Base-by-base conservation (phyloP, 257 asterid genomes). In the Solanum sejunctum region DNA sequence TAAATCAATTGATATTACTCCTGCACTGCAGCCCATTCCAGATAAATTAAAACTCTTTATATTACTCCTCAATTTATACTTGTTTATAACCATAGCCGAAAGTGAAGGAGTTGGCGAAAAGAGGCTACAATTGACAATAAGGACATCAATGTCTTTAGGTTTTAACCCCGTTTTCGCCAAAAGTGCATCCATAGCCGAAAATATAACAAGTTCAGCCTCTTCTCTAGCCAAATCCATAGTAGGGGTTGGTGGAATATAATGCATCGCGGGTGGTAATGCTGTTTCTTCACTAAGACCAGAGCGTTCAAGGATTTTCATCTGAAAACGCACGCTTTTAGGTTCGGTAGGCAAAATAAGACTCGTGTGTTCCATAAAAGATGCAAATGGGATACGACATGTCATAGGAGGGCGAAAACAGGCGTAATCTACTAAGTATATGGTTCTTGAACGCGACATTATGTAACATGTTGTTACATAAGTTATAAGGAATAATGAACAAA, bases 211-310 rank as follows among this genome's bases (percentile, higher is more conserved):
- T 45, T 86, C 84, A 10, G 90, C 89, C 52, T 88, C 90, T 75
- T 86, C 43, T 78, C 89, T 43, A 6, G 89, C 86, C 10, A 67
- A 41, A 18, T 71, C 84, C 83, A 88, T 84, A 10, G 80, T 79
- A 63, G 85, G 87, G 2, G 84, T 32, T 15, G 88, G 88, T 10
- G 90, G 88, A 84, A 88, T 84, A 66, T 84, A 84, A 69, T 85
- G 90, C 17, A 88, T 86, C 1, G 88, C 85, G 1, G 86, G 90
- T 5, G 90, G 95, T 12, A 91, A 10, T 10, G 93, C 89, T 0
- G 97, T 93, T 52, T 90, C 92, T 71, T 92, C 95, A 0, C 95
- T 92, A 1, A 93, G 88, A 12, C 97, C 97, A 0, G 95, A 90
- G 2, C 95, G 92, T 72, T 90, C 93, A 6, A 93, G 92, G 10